Evolutionary conservation across 2,329 filamentous ascomycete genomes (phyloP).

Genomic region (Bisporella sp.): DNA sequence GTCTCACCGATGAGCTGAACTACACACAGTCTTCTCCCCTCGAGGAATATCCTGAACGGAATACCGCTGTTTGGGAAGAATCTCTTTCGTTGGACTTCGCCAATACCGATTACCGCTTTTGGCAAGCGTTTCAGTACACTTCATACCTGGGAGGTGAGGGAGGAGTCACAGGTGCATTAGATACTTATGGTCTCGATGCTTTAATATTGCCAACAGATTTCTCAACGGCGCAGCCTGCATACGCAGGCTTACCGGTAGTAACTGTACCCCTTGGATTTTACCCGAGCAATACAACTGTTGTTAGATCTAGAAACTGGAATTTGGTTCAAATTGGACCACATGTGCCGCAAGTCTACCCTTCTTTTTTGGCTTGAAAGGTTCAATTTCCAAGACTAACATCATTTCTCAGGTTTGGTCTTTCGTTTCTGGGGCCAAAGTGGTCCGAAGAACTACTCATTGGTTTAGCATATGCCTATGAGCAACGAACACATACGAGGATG

Average conservation of each 20-base stretch:
- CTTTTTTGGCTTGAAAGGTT: background rate
- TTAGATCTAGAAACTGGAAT: conserved; percentile 38
- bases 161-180: conserved; percentile 53
- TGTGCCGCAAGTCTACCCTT: conserved; percentile 28
- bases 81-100: conserved; percentile 44
- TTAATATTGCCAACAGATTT: conserved; percentile 51
- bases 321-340: conserved; percentile 47
- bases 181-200: conserved; percentile 50
- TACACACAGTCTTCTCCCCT: conserved; percentile 46
- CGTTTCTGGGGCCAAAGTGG: conserved; percentile 54
- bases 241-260: conserved; percentile 53
- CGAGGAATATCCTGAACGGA: conserved; percentile 55
- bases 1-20: conserved; percentile 41
- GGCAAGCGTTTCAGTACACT: conserved; percentile 46
- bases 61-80: conserved; percentile 50
- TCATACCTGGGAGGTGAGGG: conserved; percentile 48
- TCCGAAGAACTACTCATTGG: conserved; percentile 56
- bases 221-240: conserved; percentile 40
- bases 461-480: conserved; percentile 62
- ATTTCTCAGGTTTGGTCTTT: conserved; percentile 45
- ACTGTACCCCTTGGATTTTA: conserved; percentile 56
- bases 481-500: conserved; percentile 33
- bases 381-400: background rate
- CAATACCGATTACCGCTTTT: conserved; percentile 50
- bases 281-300: conserved; percentile 35